A percentile compares a stretch with the other conserved stretches of the same genome.
These are phyloP conservation scores for Pythium vanterpoolii DNA, from an alignment of 352 stramenopile species.

Conservation along the genomic window DNA sequence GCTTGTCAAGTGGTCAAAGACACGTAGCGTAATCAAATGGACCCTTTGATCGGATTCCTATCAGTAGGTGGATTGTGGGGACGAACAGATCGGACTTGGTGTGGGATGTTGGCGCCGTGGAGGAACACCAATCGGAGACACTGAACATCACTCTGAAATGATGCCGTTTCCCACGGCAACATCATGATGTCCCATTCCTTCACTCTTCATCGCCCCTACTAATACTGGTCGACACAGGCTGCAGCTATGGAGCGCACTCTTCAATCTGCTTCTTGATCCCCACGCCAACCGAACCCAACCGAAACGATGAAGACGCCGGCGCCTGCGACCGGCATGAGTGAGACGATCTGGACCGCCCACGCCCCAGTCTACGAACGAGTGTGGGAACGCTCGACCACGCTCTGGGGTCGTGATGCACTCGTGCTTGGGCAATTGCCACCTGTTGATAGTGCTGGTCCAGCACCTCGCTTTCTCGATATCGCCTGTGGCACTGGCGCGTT, in stretches of 20 bases:
- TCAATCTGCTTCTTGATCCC: background rate
- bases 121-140: too few species aligned
- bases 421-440: slow-evolving; percentile 28
- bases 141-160: background rate
- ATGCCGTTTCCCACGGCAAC: background rate
- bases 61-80: too few species aligned
- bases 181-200: background rate
- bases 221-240: too few species aligned
- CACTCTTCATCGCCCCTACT: too few species aligned
- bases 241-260: background rate
- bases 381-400: background rate
- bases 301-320: background rate
- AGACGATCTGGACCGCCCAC: background rate
- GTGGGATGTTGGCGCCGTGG: too few species aligned
- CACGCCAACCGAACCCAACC: background rate
- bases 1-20: too few species aligned
- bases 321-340: too few species aligned
- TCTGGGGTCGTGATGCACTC: slow-evolving; percentile 77
- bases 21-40: too few species aligned
- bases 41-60: too few species aligned
- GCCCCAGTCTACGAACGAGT: background rate
- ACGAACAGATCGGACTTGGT: too few species aligned
- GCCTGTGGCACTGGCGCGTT: slow-evolving; percentile 12
- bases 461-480: slow-evolving; percentile 31
- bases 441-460: slow-evolving; percentile 59